Evolutionary conservation across 257 asterid genomes (phyloP), one percentile per base, ranked within the genome.

Genomic region (Petunia axillaris): DNA sequence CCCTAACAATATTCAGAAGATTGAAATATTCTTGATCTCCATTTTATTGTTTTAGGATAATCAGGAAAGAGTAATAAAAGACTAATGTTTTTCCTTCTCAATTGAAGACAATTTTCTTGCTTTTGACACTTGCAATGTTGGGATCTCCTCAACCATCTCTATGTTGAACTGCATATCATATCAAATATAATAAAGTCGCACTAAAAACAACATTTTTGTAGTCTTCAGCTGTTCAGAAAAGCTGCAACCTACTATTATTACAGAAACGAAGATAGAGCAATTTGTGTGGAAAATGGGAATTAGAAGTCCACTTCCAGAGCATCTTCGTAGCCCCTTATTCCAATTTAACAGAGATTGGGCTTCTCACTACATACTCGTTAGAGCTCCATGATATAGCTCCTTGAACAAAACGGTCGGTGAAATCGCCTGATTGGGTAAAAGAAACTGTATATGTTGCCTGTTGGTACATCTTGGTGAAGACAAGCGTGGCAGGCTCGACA

Each of bases 311-410:
- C 4, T 50, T 50, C 55, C 10, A 50, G 4, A 50, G 57, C 14
- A 52, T 10, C 57, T 52, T 1, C 15, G 39, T 39, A 4, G 16
- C 76, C 8, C 16, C 41, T 46, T 71, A 71, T 35, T 71, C 77
- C 44, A 71, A 71, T 71, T 78, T 83, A 25, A 84, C 82, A 6
- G 88, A 77, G 39, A 86, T 65, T 8, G 81, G 84, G 64, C 85
- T 88, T 64, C 86, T 81, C 2, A 83, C 88, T 52, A 60, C 14
- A 75, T 86, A 68, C 37, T 86, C 84, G 2, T 44, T 39, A 16
- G 91, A 88, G 55, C 59, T 62, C 89, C 91, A 88, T 25, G 63
- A 63, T 81, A 88, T 53, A 46, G 81, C 78, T 70, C 91, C 89
- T 81, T 84, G 83, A 8, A 85, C 62, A 63, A 84, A 84, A 13